Evolutionary conservation across 768 basidiomycete genomes (phyloP), one percentile per base, ranked within the genome.

Genomic region (Hygrophoropsis aurantiaca): DNA sequence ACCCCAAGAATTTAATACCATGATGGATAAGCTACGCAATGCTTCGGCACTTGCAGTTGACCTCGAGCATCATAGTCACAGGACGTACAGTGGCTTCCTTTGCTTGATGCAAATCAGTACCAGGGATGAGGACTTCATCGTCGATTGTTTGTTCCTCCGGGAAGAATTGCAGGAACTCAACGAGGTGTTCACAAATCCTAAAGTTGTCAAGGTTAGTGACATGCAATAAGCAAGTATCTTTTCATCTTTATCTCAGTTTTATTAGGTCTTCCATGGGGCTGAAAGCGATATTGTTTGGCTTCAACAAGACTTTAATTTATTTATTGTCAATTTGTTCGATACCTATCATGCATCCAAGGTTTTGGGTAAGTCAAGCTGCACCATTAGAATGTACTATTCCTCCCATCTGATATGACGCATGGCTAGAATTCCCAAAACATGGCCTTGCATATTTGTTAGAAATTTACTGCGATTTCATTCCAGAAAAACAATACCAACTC

Each of bases 261-360:
- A n/a, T n/a, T 49, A 94, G 91, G 87, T 95, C 6, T 84, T 99
- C 51, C 97, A 98, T 66, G 95, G 97, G 21, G 91, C 95, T 1
- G 88, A 94, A 30, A 89, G 85, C 49, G 97, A 99, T 61, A 85
- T 98, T 35, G 71, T 93, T 5, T 98, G 97, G 97, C 78, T 98
- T 15, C 95, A 99, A 62, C 90, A 93, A 65, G 87, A 98, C 61
- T 94, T 98, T 62, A 90, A 90, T 49, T 60, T 98, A 7, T 98
- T 92, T 66, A 74, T 98, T 43, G 94, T 99, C 51, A 90, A 92
- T 47, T 68, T 98, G n/a, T 98, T 99, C 62, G 95, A 99, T 61
- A 98, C 97, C 0, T 97, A 82, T 64, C 93, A 98, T 55, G 95
- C 94, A 1, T 93, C 94, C 0, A 90, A 87, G 58, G 70, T 89